Percentiles rank a stretch among this genome's conserved stretches.
phyloP scores from a whole-genome alignment of 768 basidiomycete genomes.

The Tylopilus vinaceipallidus region DNA sequence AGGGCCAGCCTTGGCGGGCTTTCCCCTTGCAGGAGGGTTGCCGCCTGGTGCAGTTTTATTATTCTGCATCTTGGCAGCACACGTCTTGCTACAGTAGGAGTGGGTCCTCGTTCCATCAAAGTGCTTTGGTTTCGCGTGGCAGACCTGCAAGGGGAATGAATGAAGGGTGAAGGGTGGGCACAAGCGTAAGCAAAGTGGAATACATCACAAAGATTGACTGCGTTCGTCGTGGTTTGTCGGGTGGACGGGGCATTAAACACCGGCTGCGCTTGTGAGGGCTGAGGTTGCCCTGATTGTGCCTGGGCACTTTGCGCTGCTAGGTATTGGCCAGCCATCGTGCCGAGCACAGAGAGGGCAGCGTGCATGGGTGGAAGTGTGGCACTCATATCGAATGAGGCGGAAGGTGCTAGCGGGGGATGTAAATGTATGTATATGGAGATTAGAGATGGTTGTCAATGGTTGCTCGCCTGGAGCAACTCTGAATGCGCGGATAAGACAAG shows the following conservation, averaged over 20 bases:
- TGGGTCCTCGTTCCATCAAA: slow-evolving; percentile 55
- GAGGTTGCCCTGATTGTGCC: slow-evolving; percentile 26
- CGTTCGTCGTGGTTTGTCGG: slow-evolving; percentile 22
- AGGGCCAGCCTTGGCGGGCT: slow-evolving; percentile 23
- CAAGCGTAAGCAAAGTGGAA: slow-evolving; percentile 15
- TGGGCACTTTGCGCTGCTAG: slow-evolving; percentile 31
- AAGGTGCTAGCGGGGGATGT: too few relatives aligned
- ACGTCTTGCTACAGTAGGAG: slow-evolving; percentile 58
- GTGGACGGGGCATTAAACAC: slow-evolving; percentile 5
- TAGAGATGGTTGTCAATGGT: slow-evolving; percentile 5
- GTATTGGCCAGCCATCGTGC: slow-evolving; percentile 37
- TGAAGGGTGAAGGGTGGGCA: too few relatives aligned
- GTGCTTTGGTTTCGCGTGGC: slow-evolving; percentile 54
- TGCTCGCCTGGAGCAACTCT: slow-evolving; percentile 33
- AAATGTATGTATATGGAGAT: slow-evolving; percentile 9
- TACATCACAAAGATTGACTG: slow-evolving; percentile 51
- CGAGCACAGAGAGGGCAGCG: slow-evolving; percentile 35
- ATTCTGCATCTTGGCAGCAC: slow-evolving; percentile 46
- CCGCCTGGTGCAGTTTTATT: slow-evolving; percentile 24
- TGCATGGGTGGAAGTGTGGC: slow-evolving; percentile 35
- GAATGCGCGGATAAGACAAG: slow-evolving; percentile 39
- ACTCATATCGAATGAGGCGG: slow-evolving; percentile 24
- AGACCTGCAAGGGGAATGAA: slow-evolving; percentile 39
- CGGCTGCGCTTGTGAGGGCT: slow-evolving; percentile 26
- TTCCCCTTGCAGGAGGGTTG: slow-evolving; percentile 28